These are phyloP conservation scores for Penicillium antarcticum DNA, from an alignment of 495 filamentous ascomycete genomes.

Conservation along the genomic window DNA sequence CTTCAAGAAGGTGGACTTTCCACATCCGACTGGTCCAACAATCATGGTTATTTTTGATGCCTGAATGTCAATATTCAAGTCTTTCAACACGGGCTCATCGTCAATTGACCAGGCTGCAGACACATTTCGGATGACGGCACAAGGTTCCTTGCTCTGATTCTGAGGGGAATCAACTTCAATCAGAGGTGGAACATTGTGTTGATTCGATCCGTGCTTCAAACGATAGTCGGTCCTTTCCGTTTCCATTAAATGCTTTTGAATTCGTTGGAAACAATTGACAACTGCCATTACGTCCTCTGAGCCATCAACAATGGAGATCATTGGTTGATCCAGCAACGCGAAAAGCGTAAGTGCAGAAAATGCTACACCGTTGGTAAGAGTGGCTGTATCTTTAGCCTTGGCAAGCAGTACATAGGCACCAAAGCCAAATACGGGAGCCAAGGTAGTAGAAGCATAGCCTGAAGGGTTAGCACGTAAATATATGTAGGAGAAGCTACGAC, in stretches of 20 bases:
- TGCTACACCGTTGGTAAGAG: constrained; percentile 19
- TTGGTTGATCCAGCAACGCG: constrained; percentile 16
- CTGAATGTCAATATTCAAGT: constrained; percentile 25
- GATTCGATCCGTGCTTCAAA: not conserved
- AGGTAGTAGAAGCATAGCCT: constrained; percentile 17
- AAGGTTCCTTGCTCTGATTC: not conserved
- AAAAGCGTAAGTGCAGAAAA: constrained; percentile 26
- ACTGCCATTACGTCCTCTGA: constrained; percentile 20
- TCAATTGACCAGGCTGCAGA: constrained; percentile 21
- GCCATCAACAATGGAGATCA: constrained; percentile 14
- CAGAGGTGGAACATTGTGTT: not conserved
- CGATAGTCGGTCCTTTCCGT: constrained; percentile 13
- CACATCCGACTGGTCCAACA: constrained; percentile 52
- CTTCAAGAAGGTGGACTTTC: constrained; percentile 52
- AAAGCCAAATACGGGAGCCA: constrained; percentile 23
- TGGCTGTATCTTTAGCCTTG: constrained; percentile 8
- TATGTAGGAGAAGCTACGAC: not conserved
- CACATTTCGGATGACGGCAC: constrained; percentile 8
- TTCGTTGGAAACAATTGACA: constrained; percentile 23
- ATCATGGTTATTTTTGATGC: constrained; percentile 44
- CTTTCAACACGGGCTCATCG: constrained; percentile 11
- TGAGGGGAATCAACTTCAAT: constrained; percentile 5
- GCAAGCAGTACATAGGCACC: constrained; percentile 19
- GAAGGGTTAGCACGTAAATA: not conserved
- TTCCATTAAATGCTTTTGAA: constrained; percentile 20